Evolutionary conservation across 441 rosid genomes (phyloP).

Genomic region (Populus hybrid): DNA sequence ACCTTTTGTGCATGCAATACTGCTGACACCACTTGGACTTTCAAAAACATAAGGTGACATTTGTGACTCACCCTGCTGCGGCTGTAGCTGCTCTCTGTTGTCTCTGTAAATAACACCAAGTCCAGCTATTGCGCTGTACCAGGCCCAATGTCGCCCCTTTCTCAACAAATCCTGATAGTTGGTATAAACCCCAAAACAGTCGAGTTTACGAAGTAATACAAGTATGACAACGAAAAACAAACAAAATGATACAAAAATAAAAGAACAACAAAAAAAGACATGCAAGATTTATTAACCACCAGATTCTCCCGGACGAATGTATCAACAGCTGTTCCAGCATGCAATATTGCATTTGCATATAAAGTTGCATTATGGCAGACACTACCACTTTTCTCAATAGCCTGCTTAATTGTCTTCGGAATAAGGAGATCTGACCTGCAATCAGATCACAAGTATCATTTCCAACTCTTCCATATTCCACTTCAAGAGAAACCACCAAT

Average conservation of each 20-base stretch:
- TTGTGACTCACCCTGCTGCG: conserved; percentile 85
- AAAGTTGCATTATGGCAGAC: conserved; percentile 97
- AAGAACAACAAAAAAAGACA: neutral
- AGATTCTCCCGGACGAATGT: conserved; percentile 93
- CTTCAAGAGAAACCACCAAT: too few species aligned
- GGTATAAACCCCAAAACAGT: conserved; percentile 12
- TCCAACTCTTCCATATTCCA: too few species aligned
- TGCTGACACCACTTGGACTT: conserved; percentile 82
- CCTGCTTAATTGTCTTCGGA: conserved; percentile 90
- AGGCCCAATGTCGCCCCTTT: conserved; percentile 97
- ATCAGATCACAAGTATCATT: conserved; percentile 14
- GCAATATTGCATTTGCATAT: conserved; percentile 95
- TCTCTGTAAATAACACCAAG: conserved; percentile 93
- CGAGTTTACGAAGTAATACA: neutral
- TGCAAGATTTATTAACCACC: conserved; percentile 34
- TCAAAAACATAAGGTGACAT: conserved; percentile 97
- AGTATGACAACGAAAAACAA: neutral
- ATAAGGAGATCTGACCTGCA: conserved; percentile 83
- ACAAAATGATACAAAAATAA: neutral
- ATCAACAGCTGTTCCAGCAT: conserved; percentile 98
- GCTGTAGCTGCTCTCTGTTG: conserved; percentile 24
- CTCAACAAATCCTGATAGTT: conserved; percentile 88
- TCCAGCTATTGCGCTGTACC: conserved; percentile 96
- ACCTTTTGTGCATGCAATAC: conserved; percentile 78
- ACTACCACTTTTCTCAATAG: conserved; percentile 93